Evolutionary conservation across 208 protist genomes (phyloP).

Genomic region (Leishmania lainsoni): DNA sequence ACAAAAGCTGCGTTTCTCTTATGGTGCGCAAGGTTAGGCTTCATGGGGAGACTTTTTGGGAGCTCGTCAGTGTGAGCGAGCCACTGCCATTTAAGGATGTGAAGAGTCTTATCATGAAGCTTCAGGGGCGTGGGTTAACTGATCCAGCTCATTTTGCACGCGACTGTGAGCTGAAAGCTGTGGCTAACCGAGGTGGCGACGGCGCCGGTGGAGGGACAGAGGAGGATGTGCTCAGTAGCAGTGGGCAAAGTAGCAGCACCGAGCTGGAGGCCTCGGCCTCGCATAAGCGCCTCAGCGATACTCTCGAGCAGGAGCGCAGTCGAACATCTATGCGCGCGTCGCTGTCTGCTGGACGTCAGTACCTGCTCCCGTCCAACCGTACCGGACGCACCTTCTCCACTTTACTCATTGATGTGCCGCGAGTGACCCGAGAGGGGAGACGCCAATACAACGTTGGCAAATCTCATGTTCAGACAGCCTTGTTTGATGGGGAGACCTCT

Average conservation of each 20-base stretch:
- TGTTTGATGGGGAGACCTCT: conserved; percentile 41
- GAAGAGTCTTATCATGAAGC: conserved; percentile 49
- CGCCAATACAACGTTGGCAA: conserved; percentile 83
- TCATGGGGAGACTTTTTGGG: conserved; percentile 58
- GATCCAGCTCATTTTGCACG: conserved; percentile 56
- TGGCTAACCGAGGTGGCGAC: conserved; percentile 12
- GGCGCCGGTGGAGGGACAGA: conserved; percentile 10
- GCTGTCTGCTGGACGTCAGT: background rate
- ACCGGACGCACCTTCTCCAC: conserved; percentile 30
- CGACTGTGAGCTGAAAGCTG: conserved; percentile 39
- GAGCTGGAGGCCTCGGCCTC: conserved; percentile 17
- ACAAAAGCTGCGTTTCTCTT: conserved; percentile 54
- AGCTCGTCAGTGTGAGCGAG: conserved; percentile 76
- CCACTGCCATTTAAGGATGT: conserved; percentile 50
- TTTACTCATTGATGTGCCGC: conserved; percentile 42
- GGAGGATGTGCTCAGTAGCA: conserved; percentile 14
- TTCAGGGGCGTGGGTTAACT: conserved; percentile 59
- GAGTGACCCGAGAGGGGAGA: conserved; percentile 57
- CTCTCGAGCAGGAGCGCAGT: conserved; percentile 33
- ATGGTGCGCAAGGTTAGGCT: conserved; percentile 69
- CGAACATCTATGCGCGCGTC: background rate
- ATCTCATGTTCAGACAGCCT: conserved; percentile 36
- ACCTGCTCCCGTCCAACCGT: background rate
- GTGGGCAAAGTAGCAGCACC: conserved; percentile 19
- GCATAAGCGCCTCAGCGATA: conserved; percentile 22